These are phyloP conservation scores for Chrysosporium queenslandicum DNA, from an alignment of 2,329 filamentous ascomycete genomes.

Conservation along the genomic window DNA sequence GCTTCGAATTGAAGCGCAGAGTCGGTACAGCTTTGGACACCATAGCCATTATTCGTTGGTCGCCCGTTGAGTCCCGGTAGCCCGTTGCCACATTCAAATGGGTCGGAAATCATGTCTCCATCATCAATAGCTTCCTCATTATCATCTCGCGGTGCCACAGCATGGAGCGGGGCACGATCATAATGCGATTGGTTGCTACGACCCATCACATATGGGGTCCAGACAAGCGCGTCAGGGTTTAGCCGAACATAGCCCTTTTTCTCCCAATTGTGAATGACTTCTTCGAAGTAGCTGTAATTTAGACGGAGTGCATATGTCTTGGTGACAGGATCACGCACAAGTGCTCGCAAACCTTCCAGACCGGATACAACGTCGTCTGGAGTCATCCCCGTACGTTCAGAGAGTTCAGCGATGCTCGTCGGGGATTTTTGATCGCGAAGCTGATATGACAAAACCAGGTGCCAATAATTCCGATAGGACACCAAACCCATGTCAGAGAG, in stretches of 20 bases:
- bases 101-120: constrained; percentile 4
- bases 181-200: constrained; percentile 71
- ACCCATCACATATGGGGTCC: constrained; percentile 97
- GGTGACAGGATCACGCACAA: constrained; percentile 81
- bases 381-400: constrained; percentile 87
- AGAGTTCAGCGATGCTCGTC: constrained; percentile 48
- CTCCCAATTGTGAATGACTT: constrained; percentile 84
- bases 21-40: neutral
- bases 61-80: neutral
- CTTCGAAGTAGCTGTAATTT: constrained; percentile 72
- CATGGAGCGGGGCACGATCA: constrained; percentile 71
- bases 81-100: constrained; percentile 13
- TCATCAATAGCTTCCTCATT: constrained; percentile 38
- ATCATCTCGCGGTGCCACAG: constrained; percentile 78
- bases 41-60: neutral
- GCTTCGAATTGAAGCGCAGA: constrained; percentile 12
- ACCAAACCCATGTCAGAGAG: constrained; percentile 96
- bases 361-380: constrained; percentile 92
- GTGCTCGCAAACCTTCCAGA: constrained; percentile 75
- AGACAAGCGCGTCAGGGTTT: constrained; percentile 68
- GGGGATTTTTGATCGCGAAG: constrained; percentile 55
- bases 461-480: constrained; percentile 96
- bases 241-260: constrained; percentile 78
- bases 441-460: constrained; percentile 75
- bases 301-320: constrained; percentile 82